Percentiles rank a stretch among this genome's conserved stretches.
phyloP scores from a whole-genome alignment of 768 basidiomycete genomes.

The Tremella yokohamensis region DNA sequence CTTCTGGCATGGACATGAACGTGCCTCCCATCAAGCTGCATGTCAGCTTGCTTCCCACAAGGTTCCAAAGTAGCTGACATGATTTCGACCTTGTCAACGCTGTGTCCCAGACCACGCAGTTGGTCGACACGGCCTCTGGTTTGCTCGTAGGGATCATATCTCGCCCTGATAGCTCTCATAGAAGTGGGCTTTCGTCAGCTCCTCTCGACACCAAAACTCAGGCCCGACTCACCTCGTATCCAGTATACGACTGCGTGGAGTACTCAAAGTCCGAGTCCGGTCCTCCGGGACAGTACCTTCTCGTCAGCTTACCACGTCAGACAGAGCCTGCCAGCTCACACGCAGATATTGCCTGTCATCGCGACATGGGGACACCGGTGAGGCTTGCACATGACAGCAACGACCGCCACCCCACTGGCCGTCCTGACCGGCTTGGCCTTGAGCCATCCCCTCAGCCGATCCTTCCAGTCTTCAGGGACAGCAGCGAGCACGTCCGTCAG shows the following conservation, averaged over 20 bases:
- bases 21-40: constrained; percentile 98
- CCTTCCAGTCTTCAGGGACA: constrained; percentile 95
- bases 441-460: constrained; percentile 79
- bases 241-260: constrained; percentile 66
- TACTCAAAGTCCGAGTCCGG: constrained; percentile 99
- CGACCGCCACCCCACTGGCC: constrained; percentile 96
- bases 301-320: background rate
- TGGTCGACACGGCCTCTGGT: constrained; percentile 93
- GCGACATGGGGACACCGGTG: constrained; percentile 99
- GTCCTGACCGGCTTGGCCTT: constrained; percentile 92
- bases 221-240: constrained; percentile 48
- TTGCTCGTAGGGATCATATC: constrained; percentile 97
- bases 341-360: constrained; percentile 99
- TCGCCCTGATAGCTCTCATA: constrained; percentile 96
- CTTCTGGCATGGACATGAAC: constrained; percentile 99
- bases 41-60: background rate
- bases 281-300: constrained; percentile 93
- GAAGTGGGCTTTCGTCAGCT: constrained; percentile 74
- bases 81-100: constrained; percentile 81
- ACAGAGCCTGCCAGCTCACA: constrained; percentile 58
- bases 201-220: background rate
- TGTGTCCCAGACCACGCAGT: constrained; percentile 90
- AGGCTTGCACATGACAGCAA: constrained; percentile 99
- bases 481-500: constrained; percentile 98
- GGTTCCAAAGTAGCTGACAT: constrained; percentile 40